Evolutionary conservation across 139 green algal genomes (phyloP).

Genomic region (Zygnema cylindricum): DNA sequence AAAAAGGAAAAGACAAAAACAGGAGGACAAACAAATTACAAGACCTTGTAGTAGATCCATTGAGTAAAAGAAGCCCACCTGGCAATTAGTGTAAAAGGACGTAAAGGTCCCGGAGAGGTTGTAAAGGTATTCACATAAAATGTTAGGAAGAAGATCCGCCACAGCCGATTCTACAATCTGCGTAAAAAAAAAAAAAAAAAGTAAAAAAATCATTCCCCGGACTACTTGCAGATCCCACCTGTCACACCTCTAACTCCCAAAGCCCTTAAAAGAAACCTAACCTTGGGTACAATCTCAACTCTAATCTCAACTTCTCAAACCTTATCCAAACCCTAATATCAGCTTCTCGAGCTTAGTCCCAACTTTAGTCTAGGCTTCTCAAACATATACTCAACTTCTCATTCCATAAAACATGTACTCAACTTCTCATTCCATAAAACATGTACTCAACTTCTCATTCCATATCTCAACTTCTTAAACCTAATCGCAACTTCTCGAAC

Average conservation of each 20-base stretch:
- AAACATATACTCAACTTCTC: neutral
- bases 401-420: too few species aligned
- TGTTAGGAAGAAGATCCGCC: constrained; percentile 85
- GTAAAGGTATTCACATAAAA: constrained; percentile 94
- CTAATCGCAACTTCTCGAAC: constrained; percentile 2
- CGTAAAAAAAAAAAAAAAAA: constrained; percentile 31
- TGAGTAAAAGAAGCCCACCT: constrained; percentile 55
- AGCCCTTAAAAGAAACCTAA: neutral
- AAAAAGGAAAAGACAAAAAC: neutral
- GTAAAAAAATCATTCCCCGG: constrained; percentile 41
- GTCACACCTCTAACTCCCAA: neutral
- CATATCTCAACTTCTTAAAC: constrained; percentile 29
- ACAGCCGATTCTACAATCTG: constrained; percentile 87
- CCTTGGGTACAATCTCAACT: neutral
- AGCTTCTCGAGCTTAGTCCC: constrained; percentile 28
- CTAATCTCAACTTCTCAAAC: neutral
- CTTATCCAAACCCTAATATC: constrained; percentile 29
- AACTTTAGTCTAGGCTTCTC: constrained; percentile 14
- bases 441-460: neutral
- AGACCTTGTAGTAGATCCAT: neutral
- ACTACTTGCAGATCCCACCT: constrained; percentile 38
- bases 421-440: too few species aligned
- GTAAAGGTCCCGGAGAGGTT: constrained; percentile 88
- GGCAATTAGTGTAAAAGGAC: constrained; percentile 92
- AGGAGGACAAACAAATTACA: neutral